Evolutionary conservation across 768 basidiomycete genomes (phyloP).

Genomic region (Pulveroboletus ravenelii): DNA sequence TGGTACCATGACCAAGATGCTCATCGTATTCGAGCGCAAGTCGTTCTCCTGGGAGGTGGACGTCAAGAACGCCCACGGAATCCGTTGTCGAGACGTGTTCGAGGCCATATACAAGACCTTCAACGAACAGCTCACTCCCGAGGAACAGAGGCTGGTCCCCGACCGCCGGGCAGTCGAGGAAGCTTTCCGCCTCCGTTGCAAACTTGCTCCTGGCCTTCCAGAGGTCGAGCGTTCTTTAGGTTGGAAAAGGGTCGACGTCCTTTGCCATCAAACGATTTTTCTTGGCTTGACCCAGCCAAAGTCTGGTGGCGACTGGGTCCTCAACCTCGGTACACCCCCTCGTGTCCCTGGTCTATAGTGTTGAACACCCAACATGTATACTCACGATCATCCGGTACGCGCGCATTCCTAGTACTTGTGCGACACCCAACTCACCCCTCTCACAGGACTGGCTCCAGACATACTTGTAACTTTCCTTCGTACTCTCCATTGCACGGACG

Average conservation of each 20-base stretch:
- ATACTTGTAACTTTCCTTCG: slow-evolving; percentile 19
- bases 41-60: slow-evolving; percentile 38
- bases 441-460: slow-evolving; percentile 23
- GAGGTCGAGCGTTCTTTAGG: slow-evolving; percentile 43
- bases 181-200: slow-evolving; percentile 45
- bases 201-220: slow-evolving; percentile 36
- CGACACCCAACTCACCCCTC: background rate
- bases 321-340: slow-evolving; percentile 26
- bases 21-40: slow-evolving; percentile 38
- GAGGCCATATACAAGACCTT: slow-evolving; percentile 50
- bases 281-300: slow-evolving; percentile 42
- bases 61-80: slow-evolving; percentile 39
- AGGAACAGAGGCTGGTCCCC: slow-evolving; percentile 38
- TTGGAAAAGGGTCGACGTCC: slow-evolving; percentile 52
- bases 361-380: slow-evolving; percentile 9
- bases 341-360: slow-evolving; percentile 6
- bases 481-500: slow-evolving; percentile 6
- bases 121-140: slow-evolving; percentile 39
- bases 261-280: slow-evolving; percentile 51
- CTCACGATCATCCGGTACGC: slow-evolving; percentile 17
- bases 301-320: slow-evolving; percentile 33
- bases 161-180: slow-evolving; percentile 32
- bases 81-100: slow-evolving; percentile 57
- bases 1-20: slow-evolving; percentile 43
- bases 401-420: background rate